A percentile compares a stretch with the other conserved stretches of the same genome.
Evolutionary conservation across 495 filamentous ascomycete genomes (phyloP).

Genomic region (Xylaria intraflava): DNA sequence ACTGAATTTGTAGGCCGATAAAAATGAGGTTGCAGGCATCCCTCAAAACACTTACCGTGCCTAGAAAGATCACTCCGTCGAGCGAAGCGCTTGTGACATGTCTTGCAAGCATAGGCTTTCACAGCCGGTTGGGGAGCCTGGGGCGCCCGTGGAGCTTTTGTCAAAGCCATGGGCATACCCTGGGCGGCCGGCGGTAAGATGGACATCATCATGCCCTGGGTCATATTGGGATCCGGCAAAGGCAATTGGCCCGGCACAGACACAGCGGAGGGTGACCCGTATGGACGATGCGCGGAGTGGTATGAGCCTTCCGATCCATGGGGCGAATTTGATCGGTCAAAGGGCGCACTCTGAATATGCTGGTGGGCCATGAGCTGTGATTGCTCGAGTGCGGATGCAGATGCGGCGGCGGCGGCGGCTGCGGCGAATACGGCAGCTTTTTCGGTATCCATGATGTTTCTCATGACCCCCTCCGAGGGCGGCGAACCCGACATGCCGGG

Average conservation of each 20-base stretch:
- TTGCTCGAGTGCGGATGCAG: slow-evolving; percentile 51
- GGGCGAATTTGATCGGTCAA: slow-evolving; percentile 64
- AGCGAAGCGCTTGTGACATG: slow-evolving; percentile 88
- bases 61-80: slow-evolving; percentile 89
- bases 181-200: slow-evolving; percentile 27
- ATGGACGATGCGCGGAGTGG: slow-evolving; percentile 41
- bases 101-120: slow-evolving; percentile 87
- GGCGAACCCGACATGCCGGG: slow-evolving; percentile 24
- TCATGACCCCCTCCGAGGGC: slow-evolving; percentile 42
- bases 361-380: slow-evolving; percentile 52
- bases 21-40: neutral
- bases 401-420: slow-evolving; percentile 39
- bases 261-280: slow-evolving; percentile 33
- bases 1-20: neutral
- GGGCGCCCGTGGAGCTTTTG: slow-evolving; percentile 27
- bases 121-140: slow-evolving; percentile 23
- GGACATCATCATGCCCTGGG: slow-evolving; percentile 33
- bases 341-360: slow-evolving; percentile 48
- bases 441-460: slow-evolving; percentile 61
- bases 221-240: slow-evolving; percentile 49
- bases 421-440: slow-evolving; percentile 48
- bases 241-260: slow-evolving; percentile 44
- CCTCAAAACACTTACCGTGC: slow-evolving; percentile 61
- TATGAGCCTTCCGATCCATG: slow-evolving; percentile 63
- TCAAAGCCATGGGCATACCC: slow-evolving; percentile 29